A percentile compares a stretch with the other conserved stretches of the same genome.
These are phyloP conservation scores for Hypholoma fasciculare DNA, from an alignment of 768 basidiomycete species.

Conservation along the genomic window DNA sequence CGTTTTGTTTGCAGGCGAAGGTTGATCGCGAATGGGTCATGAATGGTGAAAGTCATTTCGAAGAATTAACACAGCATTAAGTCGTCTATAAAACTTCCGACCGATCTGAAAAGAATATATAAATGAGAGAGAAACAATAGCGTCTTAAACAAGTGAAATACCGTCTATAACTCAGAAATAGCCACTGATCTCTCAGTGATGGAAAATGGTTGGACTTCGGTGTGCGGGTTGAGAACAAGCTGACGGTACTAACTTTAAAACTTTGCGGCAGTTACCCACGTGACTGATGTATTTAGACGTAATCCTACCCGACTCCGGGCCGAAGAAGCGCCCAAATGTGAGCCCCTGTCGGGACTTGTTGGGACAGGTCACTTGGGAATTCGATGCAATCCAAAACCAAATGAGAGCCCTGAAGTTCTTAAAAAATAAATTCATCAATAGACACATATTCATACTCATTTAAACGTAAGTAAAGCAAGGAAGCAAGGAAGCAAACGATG, in stretches of 20 bases:
- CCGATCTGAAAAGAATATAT: not conserved
- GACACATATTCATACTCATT: no score
- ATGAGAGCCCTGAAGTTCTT: no score
- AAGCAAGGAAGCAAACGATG: no score
- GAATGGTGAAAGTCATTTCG: slow-evolving; percentile 30
- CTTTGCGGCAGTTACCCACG: not conserved
- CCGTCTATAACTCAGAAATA: not conserved
- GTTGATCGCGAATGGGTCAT: slow-evolving; percentile 63
- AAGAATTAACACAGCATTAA: slow-evolving; percentile 8
- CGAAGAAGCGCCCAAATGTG: not conserved
- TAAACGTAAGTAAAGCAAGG: no score
- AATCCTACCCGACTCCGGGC: slow-evolving; percentile 7
- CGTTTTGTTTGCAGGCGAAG: slow-evolving; percentile 50
- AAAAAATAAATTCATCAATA: no score
- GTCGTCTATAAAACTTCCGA: slow-evolving; percentile 7
- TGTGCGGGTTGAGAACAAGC: not conserved
- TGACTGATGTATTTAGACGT: not conserved
- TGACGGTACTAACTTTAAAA: not conserved
- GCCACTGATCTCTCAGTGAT: not conserved
- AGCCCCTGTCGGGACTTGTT: no score
- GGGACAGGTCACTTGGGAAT: no score
- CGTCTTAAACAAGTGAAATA: not conserved
- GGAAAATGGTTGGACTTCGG: not conserved
- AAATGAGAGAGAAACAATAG: not conserved
- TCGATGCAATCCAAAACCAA: no score